Conservation (phyloP, 163 green algal species). For the Scenedesmus sp. region DNA sequence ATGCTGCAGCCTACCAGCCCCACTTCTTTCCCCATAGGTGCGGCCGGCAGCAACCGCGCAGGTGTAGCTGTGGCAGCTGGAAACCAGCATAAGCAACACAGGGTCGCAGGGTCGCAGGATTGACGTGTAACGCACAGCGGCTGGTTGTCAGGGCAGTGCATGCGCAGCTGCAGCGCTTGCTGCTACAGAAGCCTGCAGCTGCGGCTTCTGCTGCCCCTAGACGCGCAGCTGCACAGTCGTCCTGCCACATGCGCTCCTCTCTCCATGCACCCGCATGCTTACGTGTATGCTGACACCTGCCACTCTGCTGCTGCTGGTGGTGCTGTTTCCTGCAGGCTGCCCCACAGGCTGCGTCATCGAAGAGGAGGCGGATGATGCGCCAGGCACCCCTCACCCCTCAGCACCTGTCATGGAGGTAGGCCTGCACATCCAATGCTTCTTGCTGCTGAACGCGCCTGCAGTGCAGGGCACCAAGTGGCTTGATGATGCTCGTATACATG, state of each 20-base stretch:
- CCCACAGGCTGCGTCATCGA: neutral
- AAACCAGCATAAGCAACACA: neutral
- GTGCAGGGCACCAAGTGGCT: neutral
- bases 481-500: neutral
- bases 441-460: neutral
- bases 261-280: neutral
- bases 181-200: neutral
- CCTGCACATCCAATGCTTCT: neutral
- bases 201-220: neutral
- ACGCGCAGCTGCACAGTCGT: neutral
- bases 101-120: too few relatives aligned
- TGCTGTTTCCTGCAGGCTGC: neutral
- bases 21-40: slow-evolving; percentile 44
- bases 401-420: slow-evolving; percentile 34
- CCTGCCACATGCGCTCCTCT: neutral
- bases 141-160: neutral
- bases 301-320: neutral
- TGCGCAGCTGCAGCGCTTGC: neutral
- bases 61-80: neutral
- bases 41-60: neutral
- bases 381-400: slow-evolving; percentile 23
- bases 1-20: slow-evolving; percentile 39
- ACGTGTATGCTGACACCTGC: neutral
- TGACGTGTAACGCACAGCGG: neutral
- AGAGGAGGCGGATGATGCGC: slow-evolving; percentile 16